Evolutionary conservation across 495 filamentous ascomycete species (phyloP).

Genomic region (Xanthoparmelia taractica): DNA sequence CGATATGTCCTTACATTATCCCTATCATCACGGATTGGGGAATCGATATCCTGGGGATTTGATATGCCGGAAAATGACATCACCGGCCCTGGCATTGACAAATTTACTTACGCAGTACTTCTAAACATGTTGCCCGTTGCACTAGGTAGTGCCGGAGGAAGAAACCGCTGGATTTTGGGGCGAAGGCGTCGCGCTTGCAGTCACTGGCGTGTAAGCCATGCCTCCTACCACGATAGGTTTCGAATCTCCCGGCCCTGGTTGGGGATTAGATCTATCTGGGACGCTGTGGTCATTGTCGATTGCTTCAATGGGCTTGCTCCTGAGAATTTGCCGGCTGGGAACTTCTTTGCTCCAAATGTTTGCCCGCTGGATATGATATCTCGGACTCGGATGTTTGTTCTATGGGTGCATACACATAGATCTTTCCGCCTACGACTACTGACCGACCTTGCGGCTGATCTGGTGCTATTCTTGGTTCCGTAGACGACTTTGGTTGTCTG

Average conservation of each 20-base stretch:
- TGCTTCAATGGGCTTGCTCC: neutral
- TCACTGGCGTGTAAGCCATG: neutral
- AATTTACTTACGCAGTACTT: neutral
- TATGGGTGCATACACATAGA: neutral
- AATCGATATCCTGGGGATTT: neutral
- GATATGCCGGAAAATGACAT: neutral
- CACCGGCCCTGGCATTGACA: neutral
- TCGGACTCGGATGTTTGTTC: neutral
- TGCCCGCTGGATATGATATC: neutral
- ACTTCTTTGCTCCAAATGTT: neutral
- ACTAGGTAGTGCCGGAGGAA: neutral
- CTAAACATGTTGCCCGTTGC: neutral
- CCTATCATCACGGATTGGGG: neutral
- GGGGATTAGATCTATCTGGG: neutral
- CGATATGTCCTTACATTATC: neutral
- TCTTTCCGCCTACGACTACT: constrained; percentile 2
- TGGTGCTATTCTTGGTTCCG: neutral
- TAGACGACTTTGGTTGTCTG: neutral
- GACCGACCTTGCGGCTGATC: neutral
- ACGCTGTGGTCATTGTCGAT: neutral
- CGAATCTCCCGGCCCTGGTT: neutral
- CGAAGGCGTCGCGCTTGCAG: neutral
- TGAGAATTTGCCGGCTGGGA: neutral
- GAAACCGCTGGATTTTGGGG: neutral
- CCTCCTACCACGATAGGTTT: neutral